phyloP scores from a whole-genome alignment of 768 basidiomycete species.

The Clitopilus hobsonii region DNA sequence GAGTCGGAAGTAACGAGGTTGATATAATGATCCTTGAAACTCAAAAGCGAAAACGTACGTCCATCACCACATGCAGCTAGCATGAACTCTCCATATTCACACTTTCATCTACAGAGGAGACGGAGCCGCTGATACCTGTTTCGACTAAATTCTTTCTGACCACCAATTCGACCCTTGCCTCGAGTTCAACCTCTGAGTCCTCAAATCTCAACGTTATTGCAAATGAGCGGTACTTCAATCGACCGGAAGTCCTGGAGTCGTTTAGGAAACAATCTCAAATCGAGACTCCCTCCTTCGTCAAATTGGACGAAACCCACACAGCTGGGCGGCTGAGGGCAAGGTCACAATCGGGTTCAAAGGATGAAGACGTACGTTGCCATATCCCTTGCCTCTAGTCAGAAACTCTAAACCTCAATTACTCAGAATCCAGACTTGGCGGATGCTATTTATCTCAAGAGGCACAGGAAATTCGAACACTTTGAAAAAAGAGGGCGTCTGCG shows the following conservation, averaged over 20 bases:
- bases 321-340: conserved; percentile 67
- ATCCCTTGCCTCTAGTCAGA: conserved; percentile 6
- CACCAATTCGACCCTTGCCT: conserved; percentile 56
- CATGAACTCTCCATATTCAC: conserved; percentile 2
- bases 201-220: conserved; percentile 51
- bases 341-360: conserved; percentile 29
- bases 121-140: conserved; percentile 65
- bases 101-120: conserved; percentile 48
- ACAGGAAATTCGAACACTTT: conserved; percentile 81
- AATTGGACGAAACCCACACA: conserved; percentile 39
- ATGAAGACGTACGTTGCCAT: conserved; percentile 59
- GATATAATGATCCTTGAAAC: conserved; percentile 85
- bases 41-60: conserved; percentile 71
- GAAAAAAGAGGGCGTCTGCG: conserved; percentile 82
- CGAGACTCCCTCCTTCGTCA: conserved; percentile 72
- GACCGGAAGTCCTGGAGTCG: conserved; percentile 68
- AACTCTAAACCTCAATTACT: background rate
- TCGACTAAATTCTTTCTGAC: conserved; percentile 67
- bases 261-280: conserved; percentile 68
- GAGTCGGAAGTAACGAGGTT: conserved; percentile 72
- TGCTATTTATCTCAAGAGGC: conserved; percentile 73
- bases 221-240: conserved; percentile 73
- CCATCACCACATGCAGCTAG: conserved; percentile 3
- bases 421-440: conserved; percentile 64
- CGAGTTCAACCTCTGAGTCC: conserved; percentile 22